Percentiles rank a stretch among this genome's conserved stretches.
These are phyloP conservation scores for Fusarium guadeloupense DNA, from an alignment of 2,329 filamentous ascomycete genomes.

Conservation along the genomic window DNA sequence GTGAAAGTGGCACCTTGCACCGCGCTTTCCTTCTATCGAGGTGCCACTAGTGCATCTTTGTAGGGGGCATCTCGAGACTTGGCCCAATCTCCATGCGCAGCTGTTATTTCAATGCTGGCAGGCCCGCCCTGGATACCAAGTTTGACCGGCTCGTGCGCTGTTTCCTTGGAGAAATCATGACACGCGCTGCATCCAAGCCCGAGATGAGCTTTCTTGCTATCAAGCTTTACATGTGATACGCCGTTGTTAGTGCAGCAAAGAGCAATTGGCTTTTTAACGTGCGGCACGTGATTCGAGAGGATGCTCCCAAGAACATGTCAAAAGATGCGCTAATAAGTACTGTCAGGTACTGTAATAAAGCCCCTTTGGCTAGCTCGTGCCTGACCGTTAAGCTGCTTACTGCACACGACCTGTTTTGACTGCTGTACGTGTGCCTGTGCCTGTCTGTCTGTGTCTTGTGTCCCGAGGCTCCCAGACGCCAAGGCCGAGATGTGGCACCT, in stretches of 20 bases:
- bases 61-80: conserved; percentile 31
- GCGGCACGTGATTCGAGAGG: conserved; percentile 38
- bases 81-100: conserved; percentile 33
- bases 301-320: not conserved
- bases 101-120: conserved; percentile 18
- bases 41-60: conserved; percentile 35
- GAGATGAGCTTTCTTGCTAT: conserved; percentile 28
- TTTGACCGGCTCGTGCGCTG: conserved; percentile 22
- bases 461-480: conserved; percentile 34
- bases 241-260: no score
- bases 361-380: conserved; percentile 22
- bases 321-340: not conserved
- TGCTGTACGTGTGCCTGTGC: conserved; percentile 20
- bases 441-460: no score
- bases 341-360: no score
- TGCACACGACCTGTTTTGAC: not conserved
- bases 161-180: conserved; percentile 15
- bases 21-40: conserved; percentile 33
- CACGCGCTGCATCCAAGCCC: conserved; percentile 25
- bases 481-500: conserved; percentile 24
- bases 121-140: conserved; percentile 25
- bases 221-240: conserved; percentile 47
- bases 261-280: no score
- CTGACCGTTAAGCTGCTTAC: conserved; percentile 18
- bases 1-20: conserved; percentile 41